Evolutionary conservation across 1,284 basidiomycete species (phyloP), one percentile per base, ranked within the genome.

Genomic region (Jaminaea rosea): DNA sequence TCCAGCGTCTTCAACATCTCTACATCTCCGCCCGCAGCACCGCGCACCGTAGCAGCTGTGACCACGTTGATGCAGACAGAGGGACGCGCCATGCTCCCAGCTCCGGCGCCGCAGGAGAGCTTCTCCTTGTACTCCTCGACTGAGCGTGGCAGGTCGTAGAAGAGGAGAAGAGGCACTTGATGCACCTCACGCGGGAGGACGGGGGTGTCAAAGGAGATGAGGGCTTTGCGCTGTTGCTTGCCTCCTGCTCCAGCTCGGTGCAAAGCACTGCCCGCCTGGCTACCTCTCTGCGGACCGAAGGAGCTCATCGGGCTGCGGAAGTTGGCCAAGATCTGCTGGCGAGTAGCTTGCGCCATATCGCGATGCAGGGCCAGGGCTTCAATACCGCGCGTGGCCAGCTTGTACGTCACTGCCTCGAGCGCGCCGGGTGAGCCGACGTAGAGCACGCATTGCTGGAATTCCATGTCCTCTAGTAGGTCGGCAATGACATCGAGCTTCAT

Each of bases 1-100:
- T 96, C 91, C 78, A 94, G 92, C 63, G 87, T 90, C 69, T 91
- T 83, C 60, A 96, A 79, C 91, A 94, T 94, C 78, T 96, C 91
- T 45, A 96, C 89, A 73, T 96, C 91, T 21, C 65, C 67, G 11
- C 63, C 46, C 10, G 62, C 60, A 42, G 91, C 91, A 29, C 91
- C 91, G n/a, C n/a, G n/a, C n/a, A n/a, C n/a, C n/a, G n/a, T n/a
- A 1, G 89, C 90, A 41, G 91, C 91, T 53, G 92, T 94, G 54
- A 96, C 91, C 67, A 94, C 92, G 72, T 92, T 93, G 69, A 94
- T 81, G 57, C 94, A 82, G 37, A 94, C 88, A 47, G 88, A 88
- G 49, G 88, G 84, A 52, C 87, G 83, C 42, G 79, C 87, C 53
- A 83, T 82, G 32, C 86, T 84, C 58, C 87, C 84, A 46, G 86